Evolutionary conservation across 2,329 filamentous ascomycete genomes (phyloP), one percentile per base, ranked within the genome.

Genomic region (Penicillium sp.): DNA sequence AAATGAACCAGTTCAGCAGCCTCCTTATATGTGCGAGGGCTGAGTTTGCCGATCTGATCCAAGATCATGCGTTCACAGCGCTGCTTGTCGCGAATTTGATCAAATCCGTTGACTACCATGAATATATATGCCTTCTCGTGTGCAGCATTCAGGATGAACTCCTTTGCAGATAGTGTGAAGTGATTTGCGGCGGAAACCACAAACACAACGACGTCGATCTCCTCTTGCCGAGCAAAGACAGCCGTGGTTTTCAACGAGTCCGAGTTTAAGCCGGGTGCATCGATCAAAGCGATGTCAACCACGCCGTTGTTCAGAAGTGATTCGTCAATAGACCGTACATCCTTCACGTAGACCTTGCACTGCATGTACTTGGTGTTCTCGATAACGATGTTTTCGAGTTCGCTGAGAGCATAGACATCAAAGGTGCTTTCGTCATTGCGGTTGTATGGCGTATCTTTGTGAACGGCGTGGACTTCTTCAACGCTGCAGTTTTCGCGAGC

Each of bases 91-190:
- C 89, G 84, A 67, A 99, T 97, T 60, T 89, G 89, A 75, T 99
- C 94, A 68, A 92, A 99, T 19, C 93, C 92, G 72, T 99, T 99
- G 64, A 99, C 94, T 15, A 99, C 94, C 75, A 99, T 96, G 74
- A 99, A 99, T 61, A 99, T 92, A 71, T 99, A 99, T 0, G 94
- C 93, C 76, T 99, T 99, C 71, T 99, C 94, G 40, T 93, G 87
- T 0, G 94, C 94, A 2, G 94, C 94, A 50, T 93, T 93, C 81
- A 90, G 90, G 60, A 99, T 96, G 70, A 99, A 99, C 68, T 99
- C 94, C 75, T 90, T 95, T n/a, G 94, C 92, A 0, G 94, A 96
- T 53, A 96, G 86, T 0, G 94, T 99, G 71, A 99, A 97, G 75
- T 99, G 94, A 65, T 99, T 99, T 27, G 93, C 92, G 2, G 94